Evolutionary conservation across 2,329 filamentous ascomycete species (phyloP).

Genomic region (Rhytidhysteron rufulum): DNA sequence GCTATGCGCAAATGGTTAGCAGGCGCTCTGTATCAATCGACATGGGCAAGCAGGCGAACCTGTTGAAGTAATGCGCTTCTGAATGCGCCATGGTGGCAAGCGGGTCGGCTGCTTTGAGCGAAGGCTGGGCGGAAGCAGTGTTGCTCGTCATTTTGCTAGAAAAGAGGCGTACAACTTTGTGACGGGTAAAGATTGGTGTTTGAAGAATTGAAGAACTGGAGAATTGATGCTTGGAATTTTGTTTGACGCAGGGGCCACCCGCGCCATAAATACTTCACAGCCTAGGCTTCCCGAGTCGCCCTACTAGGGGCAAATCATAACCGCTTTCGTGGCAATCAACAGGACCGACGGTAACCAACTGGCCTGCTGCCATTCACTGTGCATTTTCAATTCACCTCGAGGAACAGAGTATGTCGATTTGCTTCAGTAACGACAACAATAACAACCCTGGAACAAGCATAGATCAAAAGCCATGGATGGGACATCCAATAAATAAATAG

Average conservation of each 20-base stretch:
- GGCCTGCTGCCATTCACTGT: too few relatives aligned
- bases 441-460: too few relatives aligned
- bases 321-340: too few relatives aligned
- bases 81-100: conserved; percentile 79
- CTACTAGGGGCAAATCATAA: too few relatives aligned
- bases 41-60: conserved; percentile 50
- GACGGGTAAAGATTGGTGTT: not conserved
- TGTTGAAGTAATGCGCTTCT: conserved; percentile 99
- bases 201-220: not conserved
- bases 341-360: too few relatives aligned
- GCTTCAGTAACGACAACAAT: too few relatives aligned
- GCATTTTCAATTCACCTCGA: too few relatives aligned
- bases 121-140: conserved; percentile 18
- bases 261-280: not conserved
- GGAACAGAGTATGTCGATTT: too few relatives aligned
- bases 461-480: too few relatives aligned
- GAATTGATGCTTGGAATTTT: conserved; percentile 2
- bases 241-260: not conserved
- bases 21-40: conserved; percentile 5
- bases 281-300: too few relatives aligned
- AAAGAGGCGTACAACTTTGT: conserved; percentile 5
- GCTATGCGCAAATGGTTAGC: conserved; percentile 51
- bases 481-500: too few relatives aligned
- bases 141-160: conserved; percentile 21
- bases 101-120: conserved; percentile 25